These are phyloP conservation scores for Atkinsonella hypoxylon DNA, from an alignment of 2,329 filamentous ascomycete genomes.

Conservation along the genomic window DNA sequence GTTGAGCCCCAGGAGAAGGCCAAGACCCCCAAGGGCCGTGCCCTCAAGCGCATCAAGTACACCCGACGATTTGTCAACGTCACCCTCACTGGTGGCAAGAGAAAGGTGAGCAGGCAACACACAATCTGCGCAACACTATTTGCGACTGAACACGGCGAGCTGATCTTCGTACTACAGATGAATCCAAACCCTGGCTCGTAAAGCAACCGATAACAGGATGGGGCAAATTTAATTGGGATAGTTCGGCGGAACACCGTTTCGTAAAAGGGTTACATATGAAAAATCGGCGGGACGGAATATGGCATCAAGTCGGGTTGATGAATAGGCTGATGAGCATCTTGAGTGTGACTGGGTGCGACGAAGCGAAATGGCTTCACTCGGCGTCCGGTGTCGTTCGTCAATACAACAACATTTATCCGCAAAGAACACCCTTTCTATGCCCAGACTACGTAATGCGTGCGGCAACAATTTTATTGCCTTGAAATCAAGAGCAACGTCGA, in stretches of 20 bases:
- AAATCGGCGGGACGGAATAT: slow-evolving; percentile 22
- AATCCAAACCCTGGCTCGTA: slow-evolving; percentile 76
- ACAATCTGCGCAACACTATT: neutral
- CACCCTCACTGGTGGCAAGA: slow-evolving; percentile 93
- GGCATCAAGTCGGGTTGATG: slow-evolving; percentile 23
- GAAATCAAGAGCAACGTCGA: no score
- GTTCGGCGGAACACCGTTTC: slow-evolving; percentile 1
- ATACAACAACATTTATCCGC: slow-evolving; percentile 26
- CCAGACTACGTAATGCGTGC: neutral
- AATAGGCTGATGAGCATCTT: slow-evolving; percentile 20
- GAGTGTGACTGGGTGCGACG: slow-evolving; percentile 20
- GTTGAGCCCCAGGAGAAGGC: slow-evolving; percentile 89
- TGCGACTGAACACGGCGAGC: slow-evolving; percentile 3
- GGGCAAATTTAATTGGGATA: slow-evolving; percentile 18
- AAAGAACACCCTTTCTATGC: neutral
- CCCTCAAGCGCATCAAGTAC: slow-evolving; percentile 94
- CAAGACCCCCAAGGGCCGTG: slow-evolving; percentile 94
- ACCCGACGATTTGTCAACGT: slow-evolving; percentile 98
- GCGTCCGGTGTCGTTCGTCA: slow-evolving; percentile 32
- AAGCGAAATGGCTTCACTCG: slow-evolving; percentile 25
- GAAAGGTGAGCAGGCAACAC: slow-evolving; percentile 56
- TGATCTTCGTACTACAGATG: slow-evolving; percentile 44
- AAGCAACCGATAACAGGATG: slow-evolving; percentile 15
- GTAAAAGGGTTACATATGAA: neutral
- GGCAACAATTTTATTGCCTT: neutral